phyloP scores from a whole-genome alignment of 768 basidiomycete species.

The Psilocybe cyanescens region DNA sequence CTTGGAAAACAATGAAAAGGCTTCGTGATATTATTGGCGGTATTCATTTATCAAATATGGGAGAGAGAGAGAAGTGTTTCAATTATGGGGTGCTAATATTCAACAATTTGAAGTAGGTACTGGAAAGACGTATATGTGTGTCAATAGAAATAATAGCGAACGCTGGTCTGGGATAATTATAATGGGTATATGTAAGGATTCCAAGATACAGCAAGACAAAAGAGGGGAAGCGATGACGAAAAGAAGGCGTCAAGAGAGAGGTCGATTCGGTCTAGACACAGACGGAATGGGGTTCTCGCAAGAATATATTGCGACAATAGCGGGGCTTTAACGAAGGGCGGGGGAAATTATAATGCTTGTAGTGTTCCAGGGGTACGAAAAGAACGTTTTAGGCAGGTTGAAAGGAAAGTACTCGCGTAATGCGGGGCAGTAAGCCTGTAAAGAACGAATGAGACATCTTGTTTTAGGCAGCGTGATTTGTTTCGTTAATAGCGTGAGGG shows the following conservation, averaged over 20 bases:
- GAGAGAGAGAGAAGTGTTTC: constrained; percentile 3
- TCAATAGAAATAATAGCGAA: constrained; percentile 21
- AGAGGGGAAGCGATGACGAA: constrained; percentile 22
- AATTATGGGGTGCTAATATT: constrained; percentile 22
- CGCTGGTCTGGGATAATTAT: constrained; percentile 19
- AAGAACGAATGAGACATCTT: constrained; percentile 31
- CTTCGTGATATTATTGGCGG: not conserved
- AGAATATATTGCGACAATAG: constrained; percentile 24
- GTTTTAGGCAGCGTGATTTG: constrained; percentile 31
- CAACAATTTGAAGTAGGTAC: constrained; percentile 18
- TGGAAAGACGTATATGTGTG: constrained; percentile 16
- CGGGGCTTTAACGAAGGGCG: constrained; percentile 28
- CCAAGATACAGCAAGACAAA: constrained; percentile 25
- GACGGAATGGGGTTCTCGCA: constrained; percentile 27
- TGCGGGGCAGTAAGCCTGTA: constrained; percentile 23
- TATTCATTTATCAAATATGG: not conserved
- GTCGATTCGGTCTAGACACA: constrained; percentile 20
- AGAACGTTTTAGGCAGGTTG: constrained; percentile 31
- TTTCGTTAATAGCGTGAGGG: constrained; percentile 32
- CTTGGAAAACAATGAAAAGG: constrained; percentile 14
- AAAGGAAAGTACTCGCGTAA: constrained; percentile 30
- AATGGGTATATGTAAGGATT: constrained; percentile 15
- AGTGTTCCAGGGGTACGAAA: constrained; percentile 24
- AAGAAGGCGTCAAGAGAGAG: constrained; percentile 18
- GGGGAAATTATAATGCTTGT: constrained; percentile 28